Evolutionary conservation across 495 filamentous ascomycete species (phyloP).

Genomic region (Ramalina intermedia): DNA sequence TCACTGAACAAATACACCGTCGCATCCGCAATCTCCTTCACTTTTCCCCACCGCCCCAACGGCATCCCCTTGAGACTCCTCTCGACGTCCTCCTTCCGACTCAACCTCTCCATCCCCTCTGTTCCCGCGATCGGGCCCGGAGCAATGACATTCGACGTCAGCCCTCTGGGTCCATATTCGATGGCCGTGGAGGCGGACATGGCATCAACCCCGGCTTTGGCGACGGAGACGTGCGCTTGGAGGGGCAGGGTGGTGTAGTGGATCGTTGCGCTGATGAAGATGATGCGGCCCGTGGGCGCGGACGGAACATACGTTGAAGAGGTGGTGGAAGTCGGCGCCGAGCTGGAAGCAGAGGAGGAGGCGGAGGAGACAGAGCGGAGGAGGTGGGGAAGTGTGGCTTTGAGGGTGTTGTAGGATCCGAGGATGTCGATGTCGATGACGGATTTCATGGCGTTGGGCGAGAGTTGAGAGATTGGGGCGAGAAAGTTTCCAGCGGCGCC

Average conservation of each 20-base stretch:
- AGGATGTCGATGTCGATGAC: slow-evolving; percentile 95
- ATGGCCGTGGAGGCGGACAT: slow-evolving; percentile 60
- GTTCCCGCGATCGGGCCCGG: slow-evolving; percentile 63
- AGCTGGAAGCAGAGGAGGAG: slow-evolving; percentile 20
- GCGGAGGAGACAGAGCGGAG: slow-evolving; percentile 49
- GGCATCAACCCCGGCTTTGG: slow-evolving; percentile 84
- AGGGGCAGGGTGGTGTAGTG: slow-evolving; percentile 76
- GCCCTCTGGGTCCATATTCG: slow-evolving; percentile 73
- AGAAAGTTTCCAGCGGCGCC: slow-evolving; percentile 96
- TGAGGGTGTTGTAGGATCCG: slow-evolving; percentile 87
- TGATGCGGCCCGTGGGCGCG: slow-evolving; percentile 66
- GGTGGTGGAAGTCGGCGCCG: background rate
- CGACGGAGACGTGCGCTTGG: slow-evolving; percentile 74
- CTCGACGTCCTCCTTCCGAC: slow-evolving; percentile 21
- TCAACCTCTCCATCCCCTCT: slow-evolving; percentile 50
- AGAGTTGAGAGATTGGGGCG: slow-evolving; percentile 67
- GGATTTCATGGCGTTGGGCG: slow-evolving; percentile 79
- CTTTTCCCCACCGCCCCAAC: slow-evolving; percentile 57
- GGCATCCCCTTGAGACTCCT: slow-evolving; percentile 34
- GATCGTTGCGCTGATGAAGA: slow-evolving; percentile 78
- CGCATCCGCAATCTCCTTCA: slow-evolving; percentile 78
- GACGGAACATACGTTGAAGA: slow-evolving; percentile 14
- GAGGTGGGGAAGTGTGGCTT: slow-evolving; percentile 73
- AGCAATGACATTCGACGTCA: slow-evolving; percentile 80
- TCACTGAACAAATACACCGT: slow-evolving; percentile 60